Base-by-base conservation (phyloP, 2,329 filamentous ascomycete species). In the Amylocarpus encephaloides region DNA sequence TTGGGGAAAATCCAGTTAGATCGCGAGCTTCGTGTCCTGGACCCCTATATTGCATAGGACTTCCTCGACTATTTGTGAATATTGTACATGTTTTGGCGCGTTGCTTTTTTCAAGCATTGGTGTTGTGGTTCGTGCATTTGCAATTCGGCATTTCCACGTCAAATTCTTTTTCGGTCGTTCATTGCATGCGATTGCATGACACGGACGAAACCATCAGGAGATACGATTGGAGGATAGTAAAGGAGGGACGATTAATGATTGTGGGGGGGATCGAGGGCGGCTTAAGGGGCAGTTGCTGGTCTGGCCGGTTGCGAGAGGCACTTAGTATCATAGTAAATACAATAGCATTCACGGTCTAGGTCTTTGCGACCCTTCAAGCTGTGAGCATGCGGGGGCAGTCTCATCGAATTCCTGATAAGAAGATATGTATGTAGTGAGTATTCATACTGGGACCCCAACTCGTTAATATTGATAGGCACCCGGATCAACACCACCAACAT, bases 61-160 rank as follows among this genome's bases (percentile, higher is more conserved):
- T 39, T 43, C 44, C 42, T 15, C 32, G 51, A 48, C 41, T 30
- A 47, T 50, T 58, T 59, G 53, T 59, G 56, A 53, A 61, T 64
- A 59, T 60, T 60, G 56, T 58, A 53, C 52, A 60, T 54, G 45
- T 54, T 36, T 57, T 58, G 46, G 55, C 44, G 46, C 57, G 61
- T 56, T 60, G 59, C 46, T 59, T 54, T 59, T 61, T 52, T 59
- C 52, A 58, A 64, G 63, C 63, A 64, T 64, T 51, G 63, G 63
- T 65, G 63, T 64, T 63, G 48, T 59, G 61, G 58, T 53, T 62
- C 48, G 52, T 51, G 47, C 52, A 55, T 57, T 54, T 46, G 55
- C 50, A 54, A 52, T 57, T 59, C 35, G 53, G 50, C 51, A 52
- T 48, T 43, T 32, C 29, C 19, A 16, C 52, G 41, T 53, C 47